These are phyloP conservation scores for Claviceps lovelessii DNA, from an alignment of 2,329 filamentous ascomycete species.

Conservation along the genomic window DNA sequence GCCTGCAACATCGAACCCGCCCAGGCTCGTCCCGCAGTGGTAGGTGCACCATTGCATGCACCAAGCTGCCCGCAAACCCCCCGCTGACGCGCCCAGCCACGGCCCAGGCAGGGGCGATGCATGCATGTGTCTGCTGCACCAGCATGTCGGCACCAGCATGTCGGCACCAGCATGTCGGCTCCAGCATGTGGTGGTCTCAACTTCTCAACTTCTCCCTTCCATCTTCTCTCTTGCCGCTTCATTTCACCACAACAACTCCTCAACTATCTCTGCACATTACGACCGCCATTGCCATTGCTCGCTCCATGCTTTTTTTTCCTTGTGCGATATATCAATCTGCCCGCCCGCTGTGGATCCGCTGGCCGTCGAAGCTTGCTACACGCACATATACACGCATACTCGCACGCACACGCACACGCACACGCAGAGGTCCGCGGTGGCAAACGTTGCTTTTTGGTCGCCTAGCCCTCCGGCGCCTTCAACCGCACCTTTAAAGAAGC, in stretches of 20 bases:
- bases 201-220: too few species aligned
- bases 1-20: too few species aligned
- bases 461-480: slow-evolving; percentile 19
- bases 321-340: not conserved
- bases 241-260: not conserved
- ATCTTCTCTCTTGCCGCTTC: not conserved
- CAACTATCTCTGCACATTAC: not conserved
- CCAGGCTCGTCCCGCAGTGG: not conserved
- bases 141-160: too few species aligned
- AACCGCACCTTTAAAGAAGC: slow-evolving; percentile 73
- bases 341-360: not conserved
- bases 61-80: not conserved
- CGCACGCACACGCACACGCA: not conserved
- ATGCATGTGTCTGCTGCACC: too few species aligned
- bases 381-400: not conserved
- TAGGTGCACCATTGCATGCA: too few species aligned
- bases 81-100: not conserved
- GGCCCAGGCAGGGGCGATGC: not conserved
- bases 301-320: not conserved
- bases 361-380: not conserved
- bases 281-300: not conserved
- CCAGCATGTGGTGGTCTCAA: too few species aligned
- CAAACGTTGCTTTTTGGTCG: not conserved
- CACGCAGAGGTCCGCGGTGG: not conserved
- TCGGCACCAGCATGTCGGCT: too few species aligned